Evolutionary conservation across 192 early-diverging fungal genomes (phyloP).

Genomic region (Backusella luteola): DNA sequence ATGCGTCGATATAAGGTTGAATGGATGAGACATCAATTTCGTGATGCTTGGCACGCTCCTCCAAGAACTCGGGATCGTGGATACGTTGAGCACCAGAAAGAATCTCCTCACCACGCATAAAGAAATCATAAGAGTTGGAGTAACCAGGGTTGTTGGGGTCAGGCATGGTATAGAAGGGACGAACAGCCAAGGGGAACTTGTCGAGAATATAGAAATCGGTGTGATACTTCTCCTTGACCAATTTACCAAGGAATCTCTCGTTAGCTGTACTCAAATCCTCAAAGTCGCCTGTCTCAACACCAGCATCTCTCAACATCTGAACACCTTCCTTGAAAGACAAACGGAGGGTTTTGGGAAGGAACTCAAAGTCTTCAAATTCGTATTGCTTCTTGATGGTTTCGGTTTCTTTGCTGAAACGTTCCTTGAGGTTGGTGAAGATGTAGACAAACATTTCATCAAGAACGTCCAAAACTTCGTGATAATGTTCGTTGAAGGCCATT

Average conservation of each 20-base stretch:
- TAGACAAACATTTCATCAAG: slow-evolving; percentile 90
- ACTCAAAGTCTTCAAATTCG: slow-evolving; percentile 90
- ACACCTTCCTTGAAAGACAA: slow-evolving; percentile 91
- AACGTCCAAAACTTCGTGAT: slow-evolving; percentile 96
- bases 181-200: slow-evolving; percentile 96
- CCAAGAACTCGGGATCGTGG: slow-evolving; percentile 83
- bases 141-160: slow-evolving; percentile 83
- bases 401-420: slow-evolving; percentile 79
- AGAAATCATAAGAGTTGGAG: slow-evolving; percentile 99
- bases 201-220: slow-evolving; percentile 99
- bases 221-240: slow-evolving; percentile 91
- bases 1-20: slow-evolving; percentile 90
- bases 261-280: slow-evolving; percentile 91
- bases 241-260: slow-evolving; percentile 80
- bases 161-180: slow-evolving; percentile 99
- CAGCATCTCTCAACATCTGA: slow-evolving; percentile 81
- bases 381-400: slow-evolving; percentile 86
- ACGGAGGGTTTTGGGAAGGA: slow-evolving; percentile 76
- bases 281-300: slow-evolving; percentile 87
- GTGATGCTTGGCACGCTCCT: slow-evolving; percentile 74
- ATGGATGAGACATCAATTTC: slow-evolving; percentile 79
- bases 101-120: slow-evolving; percentile 99
- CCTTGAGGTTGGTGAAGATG: slow-evolving; percentile 89
- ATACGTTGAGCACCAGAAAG: slow-evolving; percentile 98
- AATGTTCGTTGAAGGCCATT: slow-evolving; percentile 99